phyloP scores from a whole-genome alignment of 495 filamentous ascomycete species.

The Neurospora sp. region DNA sequence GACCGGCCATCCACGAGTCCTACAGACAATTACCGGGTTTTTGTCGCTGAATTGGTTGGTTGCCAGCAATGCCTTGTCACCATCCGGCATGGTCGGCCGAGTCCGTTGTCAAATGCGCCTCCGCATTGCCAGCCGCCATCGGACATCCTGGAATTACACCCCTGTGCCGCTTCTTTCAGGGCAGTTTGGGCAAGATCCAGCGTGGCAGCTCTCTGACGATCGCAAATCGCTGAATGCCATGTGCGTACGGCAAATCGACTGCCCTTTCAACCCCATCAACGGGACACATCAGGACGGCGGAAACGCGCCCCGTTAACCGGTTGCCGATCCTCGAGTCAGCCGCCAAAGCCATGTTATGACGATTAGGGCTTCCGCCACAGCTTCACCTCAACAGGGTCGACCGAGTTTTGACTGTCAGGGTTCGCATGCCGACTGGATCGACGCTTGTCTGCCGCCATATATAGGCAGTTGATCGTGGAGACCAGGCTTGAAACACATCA shows the following conservation, averaged over 20 bases:
- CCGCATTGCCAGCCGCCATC: not conserved
- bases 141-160: not conserved
- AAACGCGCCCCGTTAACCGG: not conserved
- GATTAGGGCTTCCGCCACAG: slow-evolving; percentile 9
- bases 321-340: not conserved
- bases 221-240: not conserved
- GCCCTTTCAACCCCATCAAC: not conserved
- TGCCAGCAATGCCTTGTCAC: not conserved
- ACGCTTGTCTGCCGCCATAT: not conserved
- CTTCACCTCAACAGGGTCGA: slow-evolving; percentile 7
- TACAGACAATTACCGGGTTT: not conserved
- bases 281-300: not conserved
- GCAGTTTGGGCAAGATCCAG: not conserved
- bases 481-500: not conserved
- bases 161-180: not conserved
- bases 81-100: not conserved
- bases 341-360: not conserved
- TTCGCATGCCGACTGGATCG: slow-evolving; percentile 1
- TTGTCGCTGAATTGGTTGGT: not conserved
- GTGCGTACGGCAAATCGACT: not conserved
- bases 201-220: not conserved
- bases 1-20: not conserved
- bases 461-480: not conserved
- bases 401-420: slow-evolving; percentile 2
- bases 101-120: not conserved